A percentile compares a stretch with the other conserved stretches of the same genome.
phyloP scores from a whole-genome alignment of 371 early-diverging fungal species.

The Synchytrium microbalum region DNA sequence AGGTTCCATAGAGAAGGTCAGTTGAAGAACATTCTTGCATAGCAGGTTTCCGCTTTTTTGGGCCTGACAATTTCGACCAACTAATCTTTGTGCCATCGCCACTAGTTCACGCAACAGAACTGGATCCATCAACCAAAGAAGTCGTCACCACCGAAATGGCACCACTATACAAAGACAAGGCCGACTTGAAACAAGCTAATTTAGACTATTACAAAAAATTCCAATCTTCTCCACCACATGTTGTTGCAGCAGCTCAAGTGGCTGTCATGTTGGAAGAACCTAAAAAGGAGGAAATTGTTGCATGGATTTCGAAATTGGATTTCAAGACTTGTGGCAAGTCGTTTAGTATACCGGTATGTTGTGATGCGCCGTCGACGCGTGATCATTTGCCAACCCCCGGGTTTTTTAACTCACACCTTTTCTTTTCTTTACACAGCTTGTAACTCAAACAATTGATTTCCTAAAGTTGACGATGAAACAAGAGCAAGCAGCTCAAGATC shows the following conservation, averaged over 20 bases:
- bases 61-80: conserved; percentile 18
- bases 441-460: too few species aligned
- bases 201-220: conserved; percentile 13
- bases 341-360: conserved; percentile 22
- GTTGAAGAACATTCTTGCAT: too few species aligned
- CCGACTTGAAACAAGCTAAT: conserved; percentile 15
- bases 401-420: too few species aligned
- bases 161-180: conserved; percentile 19
- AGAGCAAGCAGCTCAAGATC: too few species aligned
- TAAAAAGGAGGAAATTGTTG: conserved; percentile 21
- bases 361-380: too few species aligned
- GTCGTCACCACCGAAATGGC: conserved; percentile 9
- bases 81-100: conserved; percentile 24
- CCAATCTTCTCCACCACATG: conserved; percentile 34
- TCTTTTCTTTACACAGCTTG: too few species aligned
- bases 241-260: conserved; percentile 35
- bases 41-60: conserved; percentile 32
- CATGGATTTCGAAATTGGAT: too few species aligned
- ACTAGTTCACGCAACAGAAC: background rate
- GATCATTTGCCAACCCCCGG: too few species aligned
- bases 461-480: too few species aligned
- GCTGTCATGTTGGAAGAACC: conserved; percentile 20
- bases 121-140: conserved; percentile 15
- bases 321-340: too few species aligned
- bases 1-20: conserved; percentile 37